These are phyloP conservation scores for Aspergillus amoenus DNA, from an alignment of 2,329 filamentous ascomycete species.

Conservation along the genomic window DNA sequence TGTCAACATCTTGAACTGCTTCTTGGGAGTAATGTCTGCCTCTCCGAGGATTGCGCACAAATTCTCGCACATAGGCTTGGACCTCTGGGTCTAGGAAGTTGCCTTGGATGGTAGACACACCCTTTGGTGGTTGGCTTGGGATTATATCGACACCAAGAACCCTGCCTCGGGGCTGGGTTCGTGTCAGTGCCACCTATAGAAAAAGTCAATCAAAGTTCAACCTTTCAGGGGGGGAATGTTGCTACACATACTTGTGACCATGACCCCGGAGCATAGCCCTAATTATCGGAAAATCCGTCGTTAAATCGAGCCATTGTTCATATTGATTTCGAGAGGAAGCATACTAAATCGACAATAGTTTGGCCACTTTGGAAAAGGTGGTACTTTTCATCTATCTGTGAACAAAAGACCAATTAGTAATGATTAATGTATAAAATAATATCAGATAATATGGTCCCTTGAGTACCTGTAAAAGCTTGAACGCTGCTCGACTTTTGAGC, in stretches of 20 bases:
- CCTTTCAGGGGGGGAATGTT: background rate
- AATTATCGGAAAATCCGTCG: background rate
- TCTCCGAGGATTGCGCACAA: constrained; percentile 65
- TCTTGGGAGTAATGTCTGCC: constrained; percentile 50
- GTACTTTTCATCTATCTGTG: constrained; percentile 77
- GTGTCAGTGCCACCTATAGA: constrained; percentile 73
- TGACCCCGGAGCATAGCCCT: constrained; percentile 56
- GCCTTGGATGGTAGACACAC: constrained; percentile 92
- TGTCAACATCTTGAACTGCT: constrained; percentile 2
- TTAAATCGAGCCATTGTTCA: background rate
- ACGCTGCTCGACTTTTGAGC: constrained; percentile 86
- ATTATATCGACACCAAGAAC: constrained; percentile 93
- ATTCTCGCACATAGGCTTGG: constrained; percentile 73
- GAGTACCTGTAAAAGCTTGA: constrained; percentile 80
- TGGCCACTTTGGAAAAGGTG: constrained; percentile 75
- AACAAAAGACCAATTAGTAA: background rate
- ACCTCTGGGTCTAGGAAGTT: constrained; percentile 79
- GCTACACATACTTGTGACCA: constrained; percentile 54
- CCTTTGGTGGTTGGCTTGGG: constrained; percentile 83
- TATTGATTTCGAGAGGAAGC: constrained; percentile 1
- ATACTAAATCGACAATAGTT: constrained; percentile 84
- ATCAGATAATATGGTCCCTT: background rate
- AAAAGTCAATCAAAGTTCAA: constrained; percentile 4
- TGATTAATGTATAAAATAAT: background rate
- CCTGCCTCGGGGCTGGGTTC: constrained; percentile 72